Evolutionary conservation across 805 yeast species (phyloP).

Genomic region (Candida germanica): DNA sequence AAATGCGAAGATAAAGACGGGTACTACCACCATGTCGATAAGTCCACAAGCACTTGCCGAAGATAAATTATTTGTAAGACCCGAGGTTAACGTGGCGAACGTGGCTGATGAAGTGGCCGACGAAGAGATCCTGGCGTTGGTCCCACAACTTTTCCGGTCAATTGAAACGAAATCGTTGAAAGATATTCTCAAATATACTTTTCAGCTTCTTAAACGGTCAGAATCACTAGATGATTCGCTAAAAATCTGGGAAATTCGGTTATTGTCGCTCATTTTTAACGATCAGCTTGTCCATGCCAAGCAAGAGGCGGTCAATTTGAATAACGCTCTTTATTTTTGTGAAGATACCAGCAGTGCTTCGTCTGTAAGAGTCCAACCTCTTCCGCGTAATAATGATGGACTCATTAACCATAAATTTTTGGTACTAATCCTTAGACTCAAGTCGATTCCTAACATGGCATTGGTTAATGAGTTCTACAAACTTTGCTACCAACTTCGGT

Average conservation of each 20-base stretch:
- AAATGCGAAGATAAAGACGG: no score
- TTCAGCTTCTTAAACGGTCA: slow-evolving; percentile 8
- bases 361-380: slow-evolving; percentile 26
- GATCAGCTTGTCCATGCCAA: slow-evolving; percentile 29
- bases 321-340: slow-evolving; percentile 30
- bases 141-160: not conserved
- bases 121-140: no score
- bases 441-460: slow-evolving; percentile 39
- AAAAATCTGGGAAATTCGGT: slow-evolving; percentile 36
- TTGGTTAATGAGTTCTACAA: slow-evolving; percentile 44
- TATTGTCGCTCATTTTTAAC: slow-evolving; percentile 28
- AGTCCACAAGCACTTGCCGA: slow-evolving; percentile 2
- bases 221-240: slow-evolving; percentile 13
- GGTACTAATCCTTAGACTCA: slow-evolving; percentile 37
- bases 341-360: slow-evolving; percentile 22
- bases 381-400: slow-evolving; percentile 35
- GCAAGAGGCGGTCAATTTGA: slow-evolving; percentile 35
- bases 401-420: slow-evolving; percentile 26
- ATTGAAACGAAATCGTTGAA: not conserved
- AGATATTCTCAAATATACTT: slow-evolving; percentile 3
- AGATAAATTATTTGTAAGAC: not conserved
- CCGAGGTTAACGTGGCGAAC: not conserved
- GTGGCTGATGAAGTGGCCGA: no score
- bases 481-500: slow-evolving; percentile 36
- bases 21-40: slow-evolving; percentile 1